These are phyloP conservation scores for Boletellus ananiceps DNA, from an alignment of 768 basidiomycete genomes.

Conservation along the genomic window DNA sequence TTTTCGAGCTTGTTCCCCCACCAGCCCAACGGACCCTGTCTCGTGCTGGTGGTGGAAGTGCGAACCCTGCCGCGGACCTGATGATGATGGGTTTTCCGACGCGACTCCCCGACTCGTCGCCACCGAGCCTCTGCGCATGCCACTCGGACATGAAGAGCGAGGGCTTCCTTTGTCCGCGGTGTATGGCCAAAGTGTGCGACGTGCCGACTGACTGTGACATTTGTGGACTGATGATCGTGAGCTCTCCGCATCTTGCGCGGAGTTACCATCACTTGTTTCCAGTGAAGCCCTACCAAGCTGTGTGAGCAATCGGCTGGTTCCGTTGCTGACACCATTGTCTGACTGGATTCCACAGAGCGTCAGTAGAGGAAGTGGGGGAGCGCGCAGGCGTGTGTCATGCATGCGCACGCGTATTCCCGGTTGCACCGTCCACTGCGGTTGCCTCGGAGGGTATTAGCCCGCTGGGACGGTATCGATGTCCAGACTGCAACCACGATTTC, in stretches of 20 bases:
- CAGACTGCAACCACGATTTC: constrained; percentile 81
- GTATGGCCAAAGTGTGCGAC: constrained; percentile 90
- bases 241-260: constrained; percentile 92
- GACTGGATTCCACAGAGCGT: constrained; percentile 30
- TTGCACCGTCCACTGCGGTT: constrained; percentile 33
- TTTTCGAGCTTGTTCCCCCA: constrained; percentile 94
- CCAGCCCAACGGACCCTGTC: constrained; percentile 70
- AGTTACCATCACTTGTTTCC: constrained; percentile 97
- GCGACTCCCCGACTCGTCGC: constrained; percentile 77
- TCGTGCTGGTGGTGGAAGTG: constrained; percentile 41
- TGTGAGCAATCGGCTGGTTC: constrained; percentile 51
- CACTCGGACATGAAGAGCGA: constrained; percentile 90
- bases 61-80: constrained; percentile 75
- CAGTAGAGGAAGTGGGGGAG: constrained; percentile 35
- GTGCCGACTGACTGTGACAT: constrained; percentile 98
- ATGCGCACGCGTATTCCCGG: constrained; percentile 70
- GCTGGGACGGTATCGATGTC: constrained; percentile 84
- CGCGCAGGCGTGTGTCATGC: constrained; percentile 59
- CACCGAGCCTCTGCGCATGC: constrained; percentile 85
- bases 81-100: constrained; percentile 99
- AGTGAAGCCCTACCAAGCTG: constrained; percentile 75
- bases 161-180: constrained; percentile 94
- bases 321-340: background rate
- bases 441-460: constrained; percentile 71
- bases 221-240: constrained; percentile 96